Conservation (phyloP, 2,329 filamentous ascomycete genomes). For the Dothistroma septosporum region DNA sequence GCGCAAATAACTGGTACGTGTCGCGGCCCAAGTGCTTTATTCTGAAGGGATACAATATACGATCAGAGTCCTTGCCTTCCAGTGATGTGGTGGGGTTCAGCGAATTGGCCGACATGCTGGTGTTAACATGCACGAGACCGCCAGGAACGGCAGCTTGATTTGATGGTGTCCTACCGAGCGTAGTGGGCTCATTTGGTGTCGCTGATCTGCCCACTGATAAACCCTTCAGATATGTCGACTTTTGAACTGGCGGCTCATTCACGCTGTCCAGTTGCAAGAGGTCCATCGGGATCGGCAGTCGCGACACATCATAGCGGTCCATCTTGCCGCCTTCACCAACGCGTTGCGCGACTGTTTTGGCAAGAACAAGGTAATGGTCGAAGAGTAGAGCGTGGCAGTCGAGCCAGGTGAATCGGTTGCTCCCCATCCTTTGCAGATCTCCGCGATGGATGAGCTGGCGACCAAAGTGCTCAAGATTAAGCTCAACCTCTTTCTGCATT, state of each 20-base stretch:
- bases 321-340: constrained; percentile 72
- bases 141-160: constrained; percentile 45
- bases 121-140: constrained; percentile 61
- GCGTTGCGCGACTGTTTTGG: constrained; percentile 65
- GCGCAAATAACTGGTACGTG: constrained; percentile 84
- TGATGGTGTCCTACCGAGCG: constrained; percentile 46
- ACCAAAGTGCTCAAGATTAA: constrained; percentile 92
- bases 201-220: constrained; percentile 49
- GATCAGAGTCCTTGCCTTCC: constrained; percentile 64
- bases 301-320: constrained; percentile 84
- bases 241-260: constrained; percentile 85
- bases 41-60: constrained; percentile 87
- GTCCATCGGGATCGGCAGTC: constrained; percentile 95
- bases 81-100: constrained; percentile 47
- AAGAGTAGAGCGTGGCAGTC: constrained; percentile 92
- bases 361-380: constrained; percentile 91
- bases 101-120: constrained; percentile 56
- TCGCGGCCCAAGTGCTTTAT: constrained; percentile 95
- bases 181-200: constrained; percentile 36
- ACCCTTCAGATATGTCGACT: constrained; percentile 62
- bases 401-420: constrained; percentile 85
- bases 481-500: constrained; percentile 74
- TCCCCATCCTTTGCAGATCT: constrained; percentile 82
- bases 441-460: constrained; percentile 84
- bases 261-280: constrained; percentile 86